These are phyloP conservation scores for Stenocarpella maydis DNA, from an alignment of 2,329 filamentous ascomycete genomes.

Conservation along the genomic window DNA sequence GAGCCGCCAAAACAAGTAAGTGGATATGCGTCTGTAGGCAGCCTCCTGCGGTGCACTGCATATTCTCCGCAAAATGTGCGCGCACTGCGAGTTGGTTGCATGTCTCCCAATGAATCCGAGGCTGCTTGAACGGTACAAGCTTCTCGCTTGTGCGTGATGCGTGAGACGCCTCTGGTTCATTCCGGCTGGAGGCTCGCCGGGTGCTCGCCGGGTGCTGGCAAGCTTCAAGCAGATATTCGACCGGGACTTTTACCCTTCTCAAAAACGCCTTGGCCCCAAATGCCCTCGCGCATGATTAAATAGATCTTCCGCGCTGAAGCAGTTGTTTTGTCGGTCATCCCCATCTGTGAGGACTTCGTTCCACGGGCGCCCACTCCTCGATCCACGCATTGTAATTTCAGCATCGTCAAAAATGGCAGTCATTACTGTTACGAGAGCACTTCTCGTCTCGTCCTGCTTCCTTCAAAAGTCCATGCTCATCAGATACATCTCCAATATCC, in stretches of 20 bases:
- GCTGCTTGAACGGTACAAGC: constrained; percentile 3
- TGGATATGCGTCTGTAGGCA: not conserved
- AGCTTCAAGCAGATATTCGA: not conserved
- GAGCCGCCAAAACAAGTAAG: constrained; percentile 9
- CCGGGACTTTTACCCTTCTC: not conserved
- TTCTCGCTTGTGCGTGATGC: constrained; percentile 2
- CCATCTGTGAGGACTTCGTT: not conserved
- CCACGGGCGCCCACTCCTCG: not conserved
- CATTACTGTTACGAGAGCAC: not conserved
- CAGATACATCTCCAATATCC: constrained; percentile 87
- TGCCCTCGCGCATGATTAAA: constrained; percentile 1
- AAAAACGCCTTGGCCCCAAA: constrained; percentile 26
- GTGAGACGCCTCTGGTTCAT: not conserved
- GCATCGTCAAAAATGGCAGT: not conserved
- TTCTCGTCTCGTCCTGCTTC: not conserved
- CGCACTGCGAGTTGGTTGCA: not conserved
- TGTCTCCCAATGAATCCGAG: constrained; percentile 11
- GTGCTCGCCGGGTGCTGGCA: too few relatives aligned
- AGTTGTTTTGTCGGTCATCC: not conserved
- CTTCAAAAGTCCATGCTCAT: constrained; percentile 82
- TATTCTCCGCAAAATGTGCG: constrained; percentile 21
- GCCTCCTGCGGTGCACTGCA: not conserved
- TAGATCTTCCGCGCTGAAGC: not conserved
- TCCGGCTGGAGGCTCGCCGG: not conserved
- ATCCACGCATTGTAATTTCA: not conserved